A percentile compares a stretch with the other conserved stretches of the same genome.
Evolutionary conservation across 2,329 filamentous ascomycete genomes (phyloP).

Genomic region (Nigrospora osmanthi): DNA sequence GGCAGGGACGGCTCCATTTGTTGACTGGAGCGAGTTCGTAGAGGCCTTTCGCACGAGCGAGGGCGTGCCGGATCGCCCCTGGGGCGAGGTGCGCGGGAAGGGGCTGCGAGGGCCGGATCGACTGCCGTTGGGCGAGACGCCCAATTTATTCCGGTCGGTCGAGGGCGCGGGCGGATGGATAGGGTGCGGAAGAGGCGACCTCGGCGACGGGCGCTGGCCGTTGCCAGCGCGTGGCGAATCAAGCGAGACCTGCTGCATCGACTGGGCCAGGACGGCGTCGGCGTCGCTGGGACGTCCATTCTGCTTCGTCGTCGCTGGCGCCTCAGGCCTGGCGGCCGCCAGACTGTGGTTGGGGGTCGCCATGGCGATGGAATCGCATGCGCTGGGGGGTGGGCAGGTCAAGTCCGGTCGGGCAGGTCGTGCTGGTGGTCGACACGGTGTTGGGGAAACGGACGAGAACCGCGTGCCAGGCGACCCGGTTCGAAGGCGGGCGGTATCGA

Average conservation of each 20-base stretch:
- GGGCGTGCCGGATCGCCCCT: constrained; percentile 40
- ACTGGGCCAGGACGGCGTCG: neutral
- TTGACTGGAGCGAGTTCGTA: constrained; percentile 47
- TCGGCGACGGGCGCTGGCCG: neutral
- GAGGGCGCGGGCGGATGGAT: neutral
- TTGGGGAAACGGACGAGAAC: too few relatives aligned
- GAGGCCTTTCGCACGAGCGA: constrained; percentile 48
- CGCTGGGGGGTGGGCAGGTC: too few relatives aligned
- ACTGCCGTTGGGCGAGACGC: constrained; percentile 19
- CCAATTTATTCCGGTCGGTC: neutral
- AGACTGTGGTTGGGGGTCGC: too few relatives aligned
- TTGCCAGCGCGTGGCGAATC: neutral
- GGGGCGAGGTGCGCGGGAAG: constrained; percentile 23
- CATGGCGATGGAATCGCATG: too few relatives aligned
- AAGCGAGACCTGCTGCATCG: neutral
- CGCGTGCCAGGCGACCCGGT: too few relatives aligned
- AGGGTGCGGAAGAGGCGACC: neutral
- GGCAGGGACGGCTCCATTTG: constrained; percentile 28
- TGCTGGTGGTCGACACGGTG: too few relatives aligned
- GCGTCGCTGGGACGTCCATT: neutral
- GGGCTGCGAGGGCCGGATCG: constrained; percentile 33
- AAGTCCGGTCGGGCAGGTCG: too few relatives aligned
- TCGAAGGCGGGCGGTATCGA: too few relatives aligned
- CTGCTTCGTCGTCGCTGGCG: too few relatives aligned
- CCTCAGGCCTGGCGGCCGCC: too few relatives aligned